Base-by-base conservation (phyloP, 306 rosid species). In the Sicyos baderoa region DNA sequence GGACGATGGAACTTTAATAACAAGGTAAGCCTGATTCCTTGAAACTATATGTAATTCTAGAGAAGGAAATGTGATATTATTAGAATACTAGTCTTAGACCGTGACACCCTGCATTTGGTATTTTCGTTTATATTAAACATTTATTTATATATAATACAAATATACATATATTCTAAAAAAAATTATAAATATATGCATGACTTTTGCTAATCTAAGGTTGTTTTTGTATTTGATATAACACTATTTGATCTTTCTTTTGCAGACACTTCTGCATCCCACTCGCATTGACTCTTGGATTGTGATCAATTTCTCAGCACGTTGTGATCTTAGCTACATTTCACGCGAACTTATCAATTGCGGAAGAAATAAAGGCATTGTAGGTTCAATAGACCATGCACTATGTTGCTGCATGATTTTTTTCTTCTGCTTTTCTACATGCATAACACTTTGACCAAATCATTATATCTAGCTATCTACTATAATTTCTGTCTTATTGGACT, bases 311-410 rank as follows among this genome's bases (percentile, higher is more conserved):
- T 93, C 98, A 76, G 89, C 94, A 23, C 84, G 87, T 53, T 88
- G 94, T 84, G 98, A 93, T 81, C 84, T 83, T 74, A 89, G 96
- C 81, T 79, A 71, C 63, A 25, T 93, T 72, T 88, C 95, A 58
- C 83, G 98, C 72, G 97, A 93, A 81, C 97, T 93, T 72, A 93
- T 93, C 78, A 89, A 83, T 81, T 88, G 91, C 76, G 98, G 97
- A 76, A 83, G 86, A 80, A 84, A 76, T 44, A 93, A 93, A 75
- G 98, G 98, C 73, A 89, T 93, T 73, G 98, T 93, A 85, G 72
- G 89, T 80, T 72, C 45, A 65, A 12, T 19, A 13, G 48, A 49
- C 76, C 54, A 7, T 66, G 23, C 62, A 42, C 18, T 14, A 9
- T 14, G 40, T 64, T 60, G 58, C 23, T 19, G 50, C 19, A 52